These are phyloP conservation scores for Porogramme epimiltina DNA, from an alignment of 1,284 basidiomycete genomes.

Conservation along the genomic window DNA sequence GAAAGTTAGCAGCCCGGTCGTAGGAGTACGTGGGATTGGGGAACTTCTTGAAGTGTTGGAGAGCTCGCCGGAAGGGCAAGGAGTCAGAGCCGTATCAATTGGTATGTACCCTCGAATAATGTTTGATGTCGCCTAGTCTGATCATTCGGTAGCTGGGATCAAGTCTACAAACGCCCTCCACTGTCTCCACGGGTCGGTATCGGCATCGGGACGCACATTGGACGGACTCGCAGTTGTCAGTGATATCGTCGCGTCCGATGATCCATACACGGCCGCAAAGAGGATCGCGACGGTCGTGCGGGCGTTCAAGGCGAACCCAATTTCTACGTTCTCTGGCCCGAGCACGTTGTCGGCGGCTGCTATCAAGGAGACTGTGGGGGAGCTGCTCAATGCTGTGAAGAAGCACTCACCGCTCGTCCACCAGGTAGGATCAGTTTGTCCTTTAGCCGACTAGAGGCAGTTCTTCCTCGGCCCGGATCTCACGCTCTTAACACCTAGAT, in stretches of 20 bases:
- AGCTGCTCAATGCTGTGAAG: conserved; percentile 55
- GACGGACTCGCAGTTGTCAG: conserved; percentile 92
- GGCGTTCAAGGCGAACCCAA: conserved; percentile 38
- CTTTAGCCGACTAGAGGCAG: too few relatives aligned
- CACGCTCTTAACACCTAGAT: conserved; percentile 51
- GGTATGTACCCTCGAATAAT: conserved; percentile 50
- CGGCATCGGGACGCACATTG: conserved; percentile 54
- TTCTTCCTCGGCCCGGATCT: too few relatives aligned
- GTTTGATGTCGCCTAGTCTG: not conserved
- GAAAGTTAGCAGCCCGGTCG: conserved; percentile 56
- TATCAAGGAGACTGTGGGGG: conserved; percentile 39
- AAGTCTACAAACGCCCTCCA: conserved; percentile 75
- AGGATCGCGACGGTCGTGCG: conserved; percentile 46
- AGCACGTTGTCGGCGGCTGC: conserved; percentile 27
- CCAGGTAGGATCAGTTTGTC: conserved; percentile 52
- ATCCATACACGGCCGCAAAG: conserved; percentile 63
- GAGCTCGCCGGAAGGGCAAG: conserved; percentile 39
- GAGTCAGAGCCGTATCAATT: conserved; percentile 77
- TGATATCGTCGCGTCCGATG: conserved; percentile 74
- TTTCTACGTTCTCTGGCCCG: conserved; percentile 22
- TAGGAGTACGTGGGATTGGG: conserved; percentile 70
- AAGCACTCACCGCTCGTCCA: conserved; percentile 73
- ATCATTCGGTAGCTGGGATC: conserved; percentile 67
- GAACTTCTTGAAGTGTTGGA: conserved; percentile 65
- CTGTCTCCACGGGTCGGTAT: conserved; percentile 72